Percentiles rank a stretch among this genome's conserved stretches.
Conservation (phyloP, 495 filamentous ascomycete species). For the Elasticomyces elasticus region DNA sequence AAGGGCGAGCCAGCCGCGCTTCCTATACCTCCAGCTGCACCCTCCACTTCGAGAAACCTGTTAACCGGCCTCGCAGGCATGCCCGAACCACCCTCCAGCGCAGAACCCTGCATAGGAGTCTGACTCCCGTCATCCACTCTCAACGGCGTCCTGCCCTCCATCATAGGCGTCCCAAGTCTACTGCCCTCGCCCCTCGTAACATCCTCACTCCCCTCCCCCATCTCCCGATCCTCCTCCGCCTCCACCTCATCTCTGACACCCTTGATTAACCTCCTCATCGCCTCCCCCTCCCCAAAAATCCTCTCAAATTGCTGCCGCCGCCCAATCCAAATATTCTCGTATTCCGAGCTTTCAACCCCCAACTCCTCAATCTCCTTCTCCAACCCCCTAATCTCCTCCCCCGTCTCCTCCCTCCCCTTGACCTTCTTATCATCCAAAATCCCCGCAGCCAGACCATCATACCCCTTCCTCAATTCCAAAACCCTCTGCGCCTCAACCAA, state of each 20-base stretch:
- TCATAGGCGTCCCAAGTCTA: conserved; percentile 55
- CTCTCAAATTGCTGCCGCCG: conserved; percentile 77
- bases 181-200: conserved; percentile 37
- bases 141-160: conserved; percentile 35
- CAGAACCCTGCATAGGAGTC: conserved; percentile 41
- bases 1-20: conserved; percentile 7
- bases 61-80: conserved; percentile 32
- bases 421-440: conserved; percentile 75
- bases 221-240: conserved; percentile 49
- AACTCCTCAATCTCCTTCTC: conserved; percentile 81
- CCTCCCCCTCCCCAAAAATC: conserved; percentile 85
- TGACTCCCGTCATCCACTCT: conserved; percentile 28
- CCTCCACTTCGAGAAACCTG: conserved; percentile 35
- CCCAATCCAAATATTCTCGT: conserved; percentile 75
- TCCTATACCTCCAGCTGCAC: conserved; percentile 9
- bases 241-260: conserved; percentile 91
- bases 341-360: conserved; percentile 70
- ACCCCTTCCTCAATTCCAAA: conserved; percentile 69
- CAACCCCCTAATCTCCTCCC: conserved; percentile 64
- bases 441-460: conserved; percentile 76
- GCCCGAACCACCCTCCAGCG: conserved; percentile 28
- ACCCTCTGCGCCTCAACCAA: conserved; percentile 66
- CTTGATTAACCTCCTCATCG: conserved; percentile 72
- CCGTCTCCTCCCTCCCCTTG: conserved; percentile 73
- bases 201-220: conserved; percentile 63